Evolutionary conservation across 2,329 filamentous ascomycete genomes (phyloP).

Genomic region (Ceratocystis smalleyi): DNA sequence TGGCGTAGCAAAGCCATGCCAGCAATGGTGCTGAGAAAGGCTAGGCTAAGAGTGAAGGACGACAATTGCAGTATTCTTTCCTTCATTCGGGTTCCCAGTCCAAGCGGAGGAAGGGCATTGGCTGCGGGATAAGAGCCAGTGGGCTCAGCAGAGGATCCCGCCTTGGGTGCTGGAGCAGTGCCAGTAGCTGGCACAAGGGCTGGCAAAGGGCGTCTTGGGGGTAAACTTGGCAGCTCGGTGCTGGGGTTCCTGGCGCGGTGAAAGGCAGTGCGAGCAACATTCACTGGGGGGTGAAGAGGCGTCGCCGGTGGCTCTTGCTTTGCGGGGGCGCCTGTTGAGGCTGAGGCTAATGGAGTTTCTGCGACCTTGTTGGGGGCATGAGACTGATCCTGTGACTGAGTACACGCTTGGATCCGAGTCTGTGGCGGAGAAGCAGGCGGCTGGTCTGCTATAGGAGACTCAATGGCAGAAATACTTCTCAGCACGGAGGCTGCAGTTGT

Average conservation of each 20-base stretch:
- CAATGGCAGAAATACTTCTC: neutral
- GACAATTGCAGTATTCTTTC: conserved; percentile 48
- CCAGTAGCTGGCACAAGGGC: neutral
- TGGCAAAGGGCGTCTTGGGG: neutral
- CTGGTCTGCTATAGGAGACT: neutral
- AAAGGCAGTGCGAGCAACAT: neutral
- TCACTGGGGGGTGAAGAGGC: neutral
- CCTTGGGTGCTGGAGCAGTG: neutral
- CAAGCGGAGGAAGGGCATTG: neutral
- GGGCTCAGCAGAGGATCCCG: neutral
- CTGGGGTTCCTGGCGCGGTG: neutral
- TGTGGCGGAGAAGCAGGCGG: neutral
- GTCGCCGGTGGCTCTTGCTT: neutral
- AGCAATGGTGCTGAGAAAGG: conserved; percentile 63
- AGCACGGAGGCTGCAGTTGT: neutral
- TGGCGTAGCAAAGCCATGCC: conserved; percentile 56
- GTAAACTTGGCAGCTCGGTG: neutral
- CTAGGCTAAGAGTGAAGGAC: conserved; percentile 61
- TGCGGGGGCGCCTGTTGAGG: neutral
- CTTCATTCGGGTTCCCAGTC: conserved; percentile 34
- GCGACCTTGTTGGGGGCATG: too few relatives aligned
- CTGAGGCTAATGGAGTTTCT: neutral
- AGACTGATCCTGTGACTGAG: neutral
- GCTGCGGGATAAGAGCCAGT: neutral
- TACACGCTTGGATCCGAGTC: neutral